A percentile compares a stretch with the other conserved stretches of the same genome.
These are phyloP conservation scores for Auricularia sp. DNA, from an alignment of 768 basidiomycete genomes.

Conservation along the genomic window DNA sequence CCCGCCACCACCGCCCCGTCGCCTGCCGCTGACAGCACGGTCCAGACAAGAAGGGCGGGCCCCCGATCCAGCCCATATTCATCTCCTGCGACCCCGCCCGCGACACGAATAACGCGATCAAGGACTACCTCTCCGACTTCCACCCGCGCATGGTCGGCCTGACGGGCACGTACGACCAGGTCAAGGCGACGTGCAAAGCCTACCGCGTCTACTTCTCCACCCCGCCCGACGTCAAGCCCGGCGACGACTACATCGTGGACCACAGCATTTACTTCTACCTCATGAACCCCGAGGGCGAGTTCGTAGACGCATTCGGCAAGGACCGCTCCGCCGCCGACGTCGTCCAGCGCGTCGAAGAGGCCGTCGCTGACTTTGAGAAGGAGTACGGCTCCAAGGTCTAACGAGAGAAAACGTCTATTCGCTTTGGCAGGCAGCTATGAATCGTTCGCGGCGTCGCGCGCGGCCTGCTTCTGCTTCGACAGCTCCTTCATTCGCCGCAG, in stretches of 20 bases:
- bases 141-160: constrained; percentile 85
- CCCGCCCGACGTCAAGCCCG: constrained; percentile 68
- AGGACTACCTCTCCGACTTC: constrained; percentile 52
- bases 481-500: constrained; percentile 82
- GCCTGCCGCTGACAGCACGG: neutral
- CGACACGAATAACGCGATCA: constrained; percentile 46
- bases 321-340: constrained; percentile 60
- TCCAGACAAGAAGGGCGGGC: constrained; percentile 59
- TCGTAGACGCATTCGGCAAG: constrained; percentile 96
- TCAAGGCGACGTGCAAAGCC: constrained; percentile 84
- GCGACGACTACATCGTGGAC: constrained; percentile 95
- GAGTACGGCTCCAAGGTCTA: constrained; percentile 6
- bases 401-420: neutral
- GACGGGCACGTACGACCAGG: constrained; percentile 73
- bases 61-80: constrained; percentile 75
- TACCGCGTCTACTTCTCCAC: constrained; percentile 99
- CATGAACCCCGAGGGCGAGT: constrained; percentile 90
- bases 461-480: constrained; percentile 50
- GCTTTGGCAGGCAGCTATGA: neutral
- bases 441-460: neutral
- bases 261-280: constrained; percentile 96
- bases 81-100: constrained; percentile 95
- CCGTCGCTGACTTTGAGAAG: constrained; percentile 33
- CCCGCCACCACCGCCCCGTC: neutral
- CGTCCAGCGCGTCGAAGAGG: constrained; percentile 47